A percentile compares a stretch with the other conserved stretches of the same genome.
These are phyloP conservation scores for Violaceomyces palustris DNA, from an alignment of 1,284 basidiomycete genomes.

Conservation along the genomic window DNA sequence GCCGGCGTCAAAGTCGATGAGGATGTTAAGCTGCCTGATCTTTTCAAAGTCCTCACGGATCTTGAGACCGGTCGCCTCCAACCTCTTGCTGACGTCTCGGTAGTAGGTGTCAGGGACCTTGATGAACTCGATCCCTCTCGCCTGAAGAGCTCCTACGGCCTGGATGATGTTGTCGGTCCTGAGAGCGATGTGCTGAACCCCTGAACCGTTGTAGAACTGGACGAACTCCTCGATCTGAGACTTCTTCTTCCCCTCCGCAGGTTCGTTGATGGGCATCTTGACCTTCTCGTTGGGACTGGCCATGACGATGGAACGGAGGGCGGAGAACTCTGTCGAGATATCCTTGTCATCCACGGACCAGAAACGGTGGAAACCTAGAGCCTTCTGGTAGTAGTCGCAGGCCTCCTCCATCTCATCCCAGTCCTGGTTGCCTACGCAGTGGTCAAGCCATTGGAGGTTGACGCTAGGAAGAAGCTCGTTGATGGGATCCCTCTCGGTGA, in stretches of 20 bases:
- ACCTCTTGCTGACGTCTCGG: neutral
- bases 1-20: constrained; percentile 15
- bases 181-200: constrained; percentile 13
- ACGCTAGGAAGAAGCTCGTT: constrained; percentile 1
- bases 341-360: constrained; percentile 16
- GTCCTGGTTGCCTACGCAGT: constrained; percentile 13
- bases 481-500: constrained; percentile 1
- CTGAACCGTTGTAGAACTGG: constrained; percentile 7
- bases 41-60: constrained; percentile 6
- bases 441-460: constrained; percentile 1
- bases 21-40: constrained; percentile 3
- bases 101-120: constrained; percentile 12
- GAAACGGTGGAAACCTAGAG: constrained; percentile 10
- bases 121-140: constrained; percentile 10
- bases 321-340: constrained; percentile 11
- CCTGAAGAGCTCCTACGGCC: constrained; percentile 4
- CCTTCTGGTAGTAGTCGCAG: constrained; percentile 11
- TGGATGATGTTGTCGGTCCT: constrained; percentile 11
- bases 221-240: constrained; percentile 12
- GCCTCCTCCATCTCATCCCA: constrained; percentile 8
- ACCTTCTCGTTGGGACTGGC: constrained; percentile 6
- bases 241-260: constrained; percentile 7
- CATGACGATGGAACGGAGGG: constrained; percentile 11
- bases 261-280: constrained; percentile 15
- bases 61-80: constrained; percentile 1